Conservation (phyloP, 1,284 basidiomycete genomes). For the Cutaneotrichosporon dermatis region DNA sequence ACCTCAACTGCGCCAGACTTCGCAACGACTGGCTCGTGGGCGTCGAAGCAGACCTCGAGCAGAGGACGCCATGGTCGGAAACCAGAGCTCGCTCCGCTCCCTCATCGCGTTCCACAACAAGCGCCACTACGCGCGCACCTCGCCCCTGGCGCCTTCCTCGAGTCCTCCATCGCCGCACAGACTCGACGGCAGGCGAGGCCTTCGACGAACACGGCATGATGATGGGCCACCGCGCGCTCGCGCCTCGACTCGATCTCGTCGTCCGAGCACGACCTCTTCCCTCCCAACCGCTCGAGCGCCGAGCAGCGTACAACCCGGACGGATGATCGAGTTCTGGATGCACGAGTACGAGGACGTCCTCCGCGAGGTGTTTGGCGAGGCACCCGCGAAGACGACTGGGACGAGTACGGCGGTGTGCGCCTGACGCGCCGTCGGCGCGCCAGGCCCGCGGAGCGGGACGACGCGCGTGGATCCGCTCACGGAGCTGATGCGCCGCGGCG, state of each 20-base stretch:
- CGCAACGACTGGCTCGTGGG: conserved; percentile 97
- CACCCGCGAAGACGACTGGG: conserved; percentile 26
- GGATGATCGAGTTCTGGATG: conserved; percentile 54
- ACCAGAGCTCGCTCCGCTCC: conserved; percentile 93
- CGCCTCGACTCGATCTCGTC: conserved; percentile 18
- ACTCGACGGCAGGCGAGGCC: conserved; percentile 23
- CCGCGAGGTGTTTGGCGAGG: conserved; percentile 52
- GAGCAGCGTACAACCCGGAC: conserved; percentile 52
- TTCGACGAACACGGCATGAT: conserved; percentile 14
- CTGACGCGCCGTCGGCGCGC: conserved; percentile 6
- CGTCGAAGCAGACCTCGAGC: conserved; percentile 86
- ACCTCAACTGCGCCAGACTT: conserved; percentile 92
- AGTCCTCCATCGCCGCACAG: conserved; percentile 20
- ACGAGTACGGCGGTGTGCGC: conserved; percentile 17
- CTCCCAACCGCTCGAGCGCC: conserved; percentile 44
- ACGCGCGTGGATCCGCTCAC: conserved; percentile 42
- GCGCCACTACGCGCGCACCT: conserved; percentile 36
- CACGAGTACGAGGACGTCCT: conserved; percentile 56
- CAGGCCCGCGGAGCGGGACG: conserved; percentile 28
- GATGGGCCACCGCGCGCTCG: conserved; percentile 7
- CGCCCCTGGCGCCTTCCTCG: conserved; percentile 2
- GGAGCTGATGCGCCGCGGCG: conserved; percentile 37
- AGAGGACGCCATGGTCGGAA: conserved; percentile 52
- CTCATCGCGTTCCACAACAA: conserved; percentile 79
- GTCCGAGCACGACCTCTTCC: conserved; percentile 51